Evolutionary conservation across 805 yeast genomes (phyloP).

Genomic region (Metschnikowia similis): DNA sequence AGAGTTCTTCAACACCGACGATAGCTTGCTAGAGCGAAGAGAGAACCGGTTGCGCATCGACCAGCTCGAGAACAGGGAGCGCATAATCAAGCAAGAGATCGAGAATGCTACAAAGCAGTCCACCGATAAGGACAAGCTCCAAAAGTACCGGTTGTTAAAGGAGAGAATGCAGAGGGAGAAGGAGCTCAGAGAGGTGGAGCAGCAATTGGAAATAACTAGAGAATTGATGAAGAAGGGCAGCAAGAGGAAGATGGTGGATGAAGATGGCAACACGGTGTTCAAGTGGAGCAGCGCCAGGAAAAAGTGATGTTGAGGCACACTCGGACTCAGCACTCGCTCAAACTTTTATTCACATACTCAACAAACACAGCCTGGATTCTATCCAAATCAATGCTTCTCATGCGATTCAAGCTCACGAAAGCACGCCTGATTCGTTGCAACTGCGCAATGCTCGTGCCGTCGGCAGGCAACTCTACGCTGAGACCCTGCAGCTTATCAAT

Average conservation of each 20-base stretch:
- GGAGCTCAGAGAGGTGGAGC: slow-evolving; percentile 64
- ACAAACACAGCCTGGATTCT: slow-evolving; percentile 71
- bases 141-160: slow-evolving; percentile 56
- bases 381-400: slow-evolving; percentile 66
- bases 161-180: slow-evolving; percentile 65
- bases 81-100: slow-evolving; percentile 26
- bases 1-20: slow-evolving; percentile 66
- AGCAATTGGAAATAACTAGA: slow-evolving; percentile 69
- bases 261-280: slow-evolving; percentile 64
- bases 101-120: slow-evolving; percentile 33
- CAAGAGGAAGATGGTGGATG: slow-evolving; percentile 67
- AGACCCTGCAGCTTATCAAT: slow-evolving; percentile 42
- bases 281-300: slow-evolving; percentile 86
- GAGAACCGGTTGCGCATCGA: slow-evolving; percentile 67
- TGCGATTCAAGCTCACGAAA: slow-evolving; percentile 73
- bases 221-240: slow-evolving; percentile 90
- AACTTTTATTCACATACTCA: slow-evolving; percentile 68
- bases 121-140: slow-evolving; percentile 52
- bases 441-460: slow-evolving; percentile 63
- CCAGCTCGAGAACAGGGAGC: slow-evolving; percentile 48
- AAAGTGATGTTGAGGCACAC: slow-evolving; percentile 21
- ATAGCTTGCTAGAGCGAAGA: slow-evolving; percentile 52
- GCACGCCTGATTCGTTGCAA: slow-evolving; percentile 81
- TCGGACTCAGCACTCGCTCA: slow-evolving; percentile 25
- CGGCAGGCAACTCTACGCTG: slow-evolving; percentile 59